A percentile compares a stretch with the other conserved stretches of the same genome.
Evolutionary conservation across 2,329 filamentous ascomycete genomes (phyloP).

Genomic region (Cordyceps fumosorosea): DNA sequence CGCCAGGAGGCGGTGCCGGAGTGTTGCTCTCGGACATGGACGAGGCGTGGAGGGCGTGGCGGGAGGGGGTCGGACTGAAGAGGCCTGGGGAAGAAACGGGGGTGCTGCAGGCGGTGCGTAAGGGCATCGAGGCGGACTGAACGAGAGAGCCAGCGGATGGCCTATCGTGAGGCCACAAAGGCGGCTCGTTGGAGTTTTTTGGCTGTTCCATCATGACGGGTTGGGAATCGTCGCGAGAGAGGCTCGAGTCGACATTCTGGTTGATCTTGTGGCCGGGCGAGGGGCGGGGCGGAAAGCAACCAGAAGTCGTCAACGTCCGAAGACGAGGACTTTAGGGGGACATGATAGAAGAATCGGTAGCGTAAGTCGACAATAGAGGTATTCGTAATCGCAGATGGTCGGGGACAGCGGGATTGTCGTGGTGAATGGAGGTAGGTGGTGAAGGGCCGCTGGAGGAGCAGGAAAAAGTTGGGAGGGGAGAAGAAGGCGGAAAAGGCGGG

Average conservation of each 20-base stretch:
- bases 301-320: conserved; percentile 8
- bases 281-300: conserved; percentile 7
- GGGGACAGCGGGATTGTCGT: neutral
- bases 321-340: conserved; percentile 9
- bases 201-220: conserved; percentile 15
- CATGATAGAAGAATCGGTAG: neutral
- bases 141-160: conserved; percentile 19
- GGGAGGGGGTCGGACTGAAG: conserved; percentile 46
- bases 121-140: conserved; percentile 33
- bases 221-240: conserved; percentile 14
- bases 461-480: conserved; percentile 7
- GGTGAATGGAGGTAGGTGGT: neutral
- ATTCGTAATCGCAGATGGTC: neutral
- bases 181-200: conserved; percentile 12
- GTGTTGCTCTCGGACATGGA: conserved; percentile 49
- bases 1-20: conserved; percentile 41
- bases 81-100: conserved; percentile 56
- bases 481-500: conserved; percentile 6
- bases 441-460: neutral
- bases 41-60: conserved; percentile 32
- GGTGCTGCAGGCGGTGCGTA: conserved; percentile 48
- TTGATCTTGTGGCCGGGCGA: conserved; percentile 4
- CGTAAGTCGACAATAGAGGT: neutral
- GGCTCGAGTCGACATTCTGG: conserved; percentile 9
- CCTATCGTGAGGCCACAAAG: conserved; percentile 5